Evolutionary conservation across 2,329 filamentous ascomycete genomes (phyloP), one percentile per base, ranked within the genome.

Genomic region (Celoporthe dispersa): DNA sequence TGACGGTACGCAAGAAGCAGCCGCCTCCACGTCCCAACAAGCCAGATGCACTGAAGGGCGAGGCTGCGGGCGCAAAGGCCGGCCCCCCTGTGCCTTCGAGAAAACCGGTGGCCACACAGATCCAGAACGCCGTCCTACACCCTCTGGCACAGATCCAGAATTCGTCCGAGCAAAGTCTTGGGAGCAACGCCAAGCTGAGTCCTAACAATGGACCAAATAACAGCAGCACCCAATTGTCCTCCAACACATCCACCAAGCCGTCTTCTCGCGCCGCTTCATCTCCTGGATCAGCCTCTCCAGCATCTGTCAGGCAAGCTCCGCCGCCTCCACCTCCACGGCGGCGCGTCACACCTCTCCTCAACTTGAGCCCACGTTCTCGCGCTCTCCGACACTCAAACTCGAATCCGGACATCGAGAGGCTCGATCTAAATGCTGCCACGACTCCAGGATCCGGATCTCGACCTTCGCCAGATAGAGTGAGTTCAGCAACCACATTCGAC

Each of bases 11-110:
- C 3, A 81, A 81, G 67, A 76, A 79, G 11, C 82, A 85, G 6
- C 65, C 70, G 28, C 88, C 88, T 0, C 87, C 87, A 11, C 84
- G 86, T 16, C 89, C 89, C 0, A 79, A 78, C 4, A 91, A 91
- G 76, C 89, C 89, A 0, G 76, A 81, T 0, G 83, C 87, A 1
- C 78, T 91, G 35, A 81, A 87, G 70, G 83, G 86, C 73, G 73
- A 78, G 2, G 79, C 80, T 0, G 82, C 83, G 1, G 73, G 22
- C 73, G n/a, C 78, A 79, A 4, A 48, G 16, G n/a, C 37, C 14
- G 53, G 25, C 28, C 80, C 79, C 0, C 80, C 79, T 1, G 79
- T 80, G 14, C 80, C 77, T 3, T 73, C 80, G 16, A 78, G 81
- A 28, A 83, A 80, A 67, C 75, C 80, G 6, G 59, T 68, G 25